Percentiles rank a stretch among this genome's conserved stretches.
Conservation (phyloP, 352 stramenopile genomes). For the Detonula confervacea region DNA sequence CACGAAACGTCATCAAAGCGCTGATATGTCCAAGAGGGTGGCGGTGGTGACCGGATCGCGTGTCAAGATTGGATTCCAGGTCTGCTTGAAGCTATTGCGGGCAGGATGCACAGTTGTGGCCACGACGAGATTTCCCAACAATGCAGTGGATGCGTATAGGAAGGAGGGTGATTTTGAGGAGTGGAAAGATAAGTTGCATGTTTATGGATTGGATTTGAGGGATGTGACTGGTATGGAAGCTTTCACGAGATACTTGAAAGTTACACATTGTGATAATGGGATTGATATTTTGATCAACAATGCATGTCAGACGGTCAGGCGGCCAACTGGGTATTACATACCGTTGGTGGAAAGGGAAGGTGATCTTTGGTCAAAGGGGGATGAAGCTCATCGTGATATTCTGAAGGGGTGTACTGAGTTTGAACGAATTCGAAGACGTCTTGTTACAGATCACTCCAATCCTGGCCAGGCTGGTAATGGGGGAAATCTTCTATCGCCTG, state of each 20-base stretch:
- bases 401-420: slow-evolving; percentile 74
- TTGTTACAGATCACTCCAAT: slow-evolving; percentile 59
- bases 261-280: slow-evolving; percentile 66
- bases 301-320: slow-evolving; percentile 94
- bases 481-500: slow-evolving; percentile 21
- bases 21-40: slow-evolving; percentile 87
- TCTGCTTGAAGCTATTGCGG: slow-evolving; percentile 92
- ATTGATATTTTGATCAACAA: slow-evolving; percentile 97
- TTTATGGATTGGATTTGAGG: slow-evolving; percentile 94
- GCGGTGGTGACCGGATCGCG: slow-evolving; percentile 92
- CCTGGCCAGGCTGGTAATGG: not conserved
- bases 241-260: slow-evolving; percentile 91
- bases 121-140: slow-evolving; percentile 93
- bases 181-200: slow-evolving; percentile 89
- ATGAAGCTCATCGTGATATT: slow-evolving; percentile 68
- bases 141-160: slow-evolving; percentile 89
- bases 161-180: slow-evolving; percentile 90
- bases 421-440: slow-evolving; percentile 65
- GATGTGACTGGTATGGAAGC: slow-evolving; percentile 92
- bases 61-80: slow-evolving; percentile 96
- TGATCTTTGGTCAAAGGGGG: slow-evolving; percentile 64
- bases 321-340: slow-evolving; percentile 92
- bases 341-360: slow-evolving; percentile 88
- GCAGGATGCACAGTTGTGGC: slow-evolving; percentile 89
- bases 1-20: slow-evolving; percentile 90